phyloP scores from a whole-genome alignment of 495 filamentous ascomycete species.

The Cercophora sp. region DNA sequence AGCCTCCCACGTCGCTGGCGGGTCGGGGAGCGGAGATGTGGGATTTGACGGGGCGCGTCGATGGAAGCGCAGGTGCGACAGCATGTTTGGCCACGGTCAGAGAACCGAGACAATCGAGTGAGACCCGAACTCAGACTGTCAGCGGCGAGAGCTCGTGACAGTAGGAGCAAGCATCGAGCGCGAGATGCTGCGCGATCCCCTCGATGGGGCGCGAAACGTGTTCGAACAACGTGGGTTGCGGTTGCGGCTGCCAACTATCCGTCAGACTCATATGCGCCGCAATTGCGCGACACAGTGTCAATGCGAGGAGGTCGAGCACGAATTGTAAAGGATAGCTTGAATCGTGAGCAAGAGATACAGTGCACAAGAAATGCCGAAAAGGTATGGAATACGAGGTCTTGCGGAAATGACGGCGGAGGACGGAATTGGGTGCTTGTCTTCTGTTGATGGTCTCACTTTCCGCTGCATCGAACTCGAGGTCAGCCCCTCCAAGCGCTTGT shows the following conservation, averaged over 20 bases:
- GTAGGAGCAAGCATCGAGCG: not conserved
- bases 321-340: too few species aligned
- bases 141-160: not conserved
- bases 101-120: conserved; percentile 3
- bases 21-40: conserved; percentile 46
- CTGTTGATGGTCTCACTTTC: not conserved
- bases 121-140: conserved; percentile 2
- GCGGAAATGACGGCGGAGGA: not conserved
- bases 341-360: too few species aligned
- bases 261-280: too few species aligned
- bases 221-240: too few species aligned
- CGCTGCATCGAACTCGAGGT: too few species aligned
- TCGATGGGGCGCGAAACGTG: conserved; percentile 5
- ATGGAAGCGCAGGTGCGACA: conserved; percentile 53
- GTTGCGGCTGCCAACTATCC: not conserved
- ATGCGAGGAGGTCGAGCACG: not conserved
- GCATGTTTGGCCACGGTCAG: conserved; percentile 30
- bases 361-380: too few species aligned
- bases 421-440: not conserved
- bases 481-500: too few species aligned
- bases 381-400: too few species aligned
- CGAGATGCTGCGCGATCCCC: not conserved
- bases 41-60: conserved; percentile 51
- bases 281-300: too few species aligned
- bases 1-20: conserved; percentile 33